These are phyloP conservation scores for Haplosporangium gracile DNA, from an alignment of 192 early-diverging fungal genomes.

Conservation along the genomic window DNA sequence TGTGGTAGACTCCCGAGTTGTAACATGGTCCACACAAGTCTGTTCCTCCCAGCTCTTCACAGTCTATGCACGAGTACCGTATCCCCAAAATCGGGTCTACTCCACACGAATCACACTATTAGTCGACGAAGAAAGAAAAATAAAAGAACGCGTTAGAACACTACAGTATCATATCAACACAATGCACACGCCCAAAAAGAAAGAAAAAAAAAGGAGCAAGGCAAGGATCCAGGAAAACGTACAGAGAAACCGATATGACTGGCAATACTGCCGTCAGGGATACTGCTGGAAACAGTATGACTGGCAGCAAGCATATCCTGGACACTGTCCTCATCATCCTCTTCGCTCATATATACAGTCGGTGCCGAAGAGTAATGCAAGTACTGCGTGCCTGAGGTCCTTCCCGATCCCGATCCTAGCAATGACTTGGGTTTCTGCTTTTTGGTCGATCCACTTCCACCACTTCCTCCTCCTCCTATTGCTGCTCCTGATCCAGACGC, in stretches of 20 bases:
- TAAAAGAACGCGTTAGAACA: background rate
- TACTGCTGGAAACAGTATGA: conserved; percentile 3
- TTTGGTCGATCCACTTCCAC: conserved; percentile 14
- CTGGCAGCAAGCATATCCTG: conserved; percentile 59
- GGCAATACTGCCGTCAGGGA: conserved; percentile 17
- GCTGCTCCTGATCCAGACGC: conserved; percentile 9
- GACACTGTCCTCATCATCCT: conserved; percentile 62
- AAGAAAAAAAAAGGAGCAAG: conserved; percentile 7
- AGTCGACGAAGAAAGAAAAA: conserved; percentile 8
- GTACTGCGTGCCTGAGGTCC: conserved; percentile 66
- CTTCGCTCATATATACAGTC: conserved; percentile 68
- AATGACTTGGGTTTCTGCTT: conserved; percentile 44
- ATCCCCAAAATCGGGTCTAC: conserved; percentile 81
- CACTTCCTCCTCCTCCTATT: background rate
- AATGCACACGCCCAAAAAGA: background rate
- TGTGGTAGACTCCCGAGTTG: conserved; percentile 59
- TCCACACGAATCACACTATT: conserved; percentile 76
- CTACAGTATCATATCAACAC: background rate
- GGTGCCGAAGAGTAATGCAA: conserved; percentile 53
- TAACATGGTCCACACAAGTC: conserved; percentile 80
- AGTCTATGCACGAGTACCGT: conserved; percentile 76
- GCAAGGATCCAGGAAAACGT: conserved; percentile 1
- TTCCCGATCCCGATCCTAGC: conserved; percentile 25
- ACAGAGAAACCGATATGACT: conserved; percentile 38
- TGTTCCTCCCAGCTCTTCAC: conserved; percentile 70